Base-by-base conservation (phyloP, 768 basidiomycete species). In the Strobilomyces echinocephalus region DNA sequence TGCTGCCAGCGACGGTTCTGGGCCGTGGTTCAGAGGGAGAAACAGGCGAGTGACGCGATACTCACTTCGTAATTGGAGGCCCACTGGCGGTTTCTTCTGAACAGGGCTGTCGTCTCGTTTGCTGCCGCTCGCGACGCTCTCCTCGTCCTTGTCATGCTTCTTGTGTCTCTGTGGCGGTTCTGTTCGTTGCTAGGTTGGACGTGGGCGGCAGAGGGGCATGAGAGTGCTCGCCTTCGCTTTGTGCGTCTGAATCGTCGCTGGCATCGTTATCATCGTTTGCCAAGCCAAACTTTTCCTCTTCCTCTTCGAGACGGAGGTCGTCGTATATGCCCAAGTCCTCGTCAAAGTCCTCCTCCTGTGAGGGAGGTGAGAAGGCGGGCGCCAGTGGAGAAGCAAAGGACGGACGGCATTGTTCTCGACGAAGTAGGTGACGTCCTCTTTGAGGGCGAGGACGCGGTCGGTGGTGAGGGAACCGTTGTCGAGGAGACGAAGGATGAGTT, bases 241-340 rank as follows among this genome's bases (percentile, higher is more conserved):
- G 75, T 60, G 78, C 73, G 68, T 93, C 79, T 31, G 87, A 91
- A 36, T 86, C 88, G 56, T 92, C 89, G 50, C 81, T 87, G 15
- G 6, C 60, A 10, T 88, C 85, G 30, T 92, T 84, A 15, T 92
- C 83, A 48, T 84, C 83, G 54, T 69, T 75, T 50, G 80, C 81
- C 40, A 90, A 75, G 51, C 90, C 88, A 65, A 94, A 93, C 66
- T 90, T 88, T 74, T 93, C 93, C 66, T 98, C 95, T 69, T 97
- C 93, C 65, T 97, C 95, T 61, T 97, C 91, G 43, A 99, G 86
- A 63, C 91, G 91, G 56, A 99, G 90, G 15, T 98, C 97, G 62
- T 98, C 97, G 64, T 99, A 99, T 47, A 99, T 89, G 44, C 91
- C 94, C 68, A 94, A 89, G 64, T 98, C 92, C 68, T 95, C 95